Base-by-base conservation (phyloP, 2,329 filamentous ascomycete genomes). In the Nemania bipapillata region DNA sequence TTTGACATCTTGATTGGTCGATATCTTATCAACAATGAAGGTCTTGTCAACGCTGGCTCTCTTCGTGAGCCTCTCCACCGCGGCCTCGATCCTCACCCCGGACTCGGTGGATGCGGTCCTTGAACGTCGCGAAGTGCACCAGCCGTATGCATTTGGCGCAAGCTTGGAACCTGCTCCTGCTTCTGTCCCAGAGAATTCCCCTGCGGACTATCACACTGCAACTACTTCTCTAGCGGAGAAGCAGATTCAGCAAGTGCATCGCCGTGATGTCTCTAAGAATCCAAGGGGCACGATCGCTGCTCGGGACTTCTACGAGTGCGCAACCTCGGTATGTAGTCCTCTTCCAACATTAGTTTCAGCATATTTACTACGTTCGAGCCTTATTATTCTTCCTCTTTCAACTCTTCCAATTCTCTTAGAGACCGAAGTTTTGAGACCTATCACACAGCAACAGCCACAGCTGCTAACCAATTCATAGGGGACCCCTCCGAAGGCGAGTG, bases 221-320 rank as follows among this genome's bases (percentile, higher is more conserved):
- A 72, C 65, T n/a, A 69, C 45, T 50, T 68, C 69, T 8, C 70
- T 75, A 17, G 67, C 73, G 15, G 63, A 74, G 37, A 65, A 71
- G 54, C 60, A 73, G 8, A 69, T 70, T 26, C 32, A 66, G 6
- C 42, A 61, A 20, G 64, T 76, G 4, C 70, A 67, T 37, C 65
- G 68, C 24, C 66, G 66, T 26, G 60, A 67, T 40, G 69, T 60
- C 20, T 49, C 70, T 9, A 71, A 68, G 28, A 72, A 70, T n/a
- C 66, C 73, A 12, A 72, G 72, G 40, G 52, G 72, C 42, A 73
- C 75, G 59, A 30, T 63, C 42, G 57, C 70, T 24, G 68, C 74
- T 17, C 69, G 68, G 22, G 78, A 79, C 65, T 80, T 80, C 58
- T 81, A 75, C 40, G 79, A 80, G 69, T 81, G 79, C 63, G 71